phyloP scores from a whole-genome alignment of 305 asterid genomes.

The Withania somnifera region DNA sequence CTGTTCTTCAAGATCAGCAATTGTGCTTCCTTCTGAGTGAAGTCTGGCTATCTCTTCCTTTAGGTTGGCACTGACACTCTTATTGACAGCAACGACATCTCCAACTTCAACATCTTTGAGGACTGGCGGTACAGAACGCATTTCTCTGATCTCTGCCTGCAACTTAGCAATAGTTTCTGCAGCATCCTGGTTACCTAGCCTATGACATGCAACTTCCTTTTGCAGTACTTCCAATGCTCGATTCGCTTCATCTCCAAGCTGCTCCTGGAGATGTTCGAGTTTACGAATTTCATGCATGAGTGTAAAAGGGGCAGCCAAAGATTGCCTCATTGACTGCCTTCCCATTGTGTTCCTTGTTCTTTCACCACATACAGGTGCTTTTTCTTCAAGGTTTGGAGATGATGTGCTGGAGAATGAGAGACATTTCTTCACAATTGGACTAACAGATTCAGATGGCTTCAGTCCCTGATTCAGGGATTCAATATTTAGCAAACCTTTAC shows the following conservation, averaged over 20 bases:
- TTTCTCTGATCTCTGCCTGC: constrained; percentile 83
- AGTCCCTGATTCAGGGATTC: constrained; percentile 25
- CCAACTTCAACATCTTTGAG: constrained; percentile 50
- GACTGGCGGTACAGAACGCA: constrained; percentile 45
- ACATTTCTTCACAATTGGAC: constrained; percentile 64
- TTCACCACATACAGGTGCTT: constrained; percentile 26
- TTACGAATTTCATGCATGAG: constrained; percentile 91
- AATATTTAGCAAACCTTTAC: constrained; percentile 4
- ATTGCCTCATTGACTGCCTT: constrained; percentile 80
- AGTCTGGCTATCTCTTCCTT: constrained; percentile 93
- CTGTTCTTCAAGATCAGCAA: constrained; percentile 89
- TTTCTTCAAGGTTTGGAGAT: constrained; percentile 48
- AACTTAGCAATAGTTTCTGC: constrained; percentile 93
- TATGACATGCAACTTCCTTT: constrained; percentile 90
- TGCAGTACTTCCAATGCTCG: constrained; percentile 91
- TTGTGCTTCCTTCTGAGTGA: constrained; percentile 93
- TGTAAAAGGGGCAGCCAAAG: constrained; percentile 84
- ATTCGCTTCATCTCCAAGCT: constrained; percentile 89
- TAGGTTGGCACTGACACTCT: constrained; percentile 86
- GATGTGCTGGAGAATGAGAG: constrained; percentile 76
- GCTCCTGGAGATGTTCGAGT: constrained; percentile 95
- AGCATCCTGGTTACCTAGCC: constrained; percentile 93
- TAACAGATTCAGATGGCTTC: constrained; percentile 37
- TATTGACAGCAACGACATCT: constrained; percentile 47
- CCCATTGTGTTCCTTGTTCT: constrained; percentile 47